phyloP scores from a whole-genome alignment of 768 basidiomycete genomes.

The Suillus spraguei region DNA sequence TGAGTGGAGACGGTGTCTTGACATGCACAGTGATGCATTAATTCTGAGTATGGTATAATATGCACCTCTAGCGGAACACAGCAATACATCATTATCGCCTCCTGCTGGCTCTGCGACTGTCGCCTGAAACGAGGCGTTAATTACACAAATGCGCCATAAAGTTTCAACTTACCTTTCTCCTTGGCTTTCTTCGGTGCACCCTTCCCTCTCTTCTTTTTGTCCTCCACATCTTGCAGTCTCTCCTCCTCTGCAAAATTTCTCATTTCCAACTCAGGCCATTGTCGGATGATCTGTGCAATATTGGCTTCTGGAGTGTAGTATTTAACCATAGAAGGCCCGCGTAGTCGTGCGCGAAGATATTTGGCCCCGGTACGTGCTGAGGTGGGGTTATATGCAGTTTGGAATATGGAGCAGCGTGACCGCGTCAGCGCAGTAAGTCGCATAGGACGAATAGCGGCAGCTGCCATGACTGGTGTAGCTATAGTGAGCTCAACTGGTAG shows the following conservation, averaged over 20 bases:
- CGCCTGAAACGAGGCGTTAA: constrained; percentile 36
- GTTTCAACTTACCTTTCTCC: constrained; percentile 51
- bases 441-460: constrained; percentile 42
- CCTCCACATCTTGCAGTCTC: constrained; percentile 67
- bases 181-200: constrained; percentile 84
- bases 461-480: constrained; percentile 20
- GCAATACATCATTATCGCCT: constrained; percentile 34
- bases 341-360: constrained; percentile 80
- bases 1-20: constrained; percentile 15
- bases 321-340: constrained; percentile 81
- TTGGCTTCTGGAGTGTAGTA: constrained; percentile 78
- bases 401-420: constrained; percentile 75
- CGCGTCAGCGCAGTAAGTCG: constrained; percentile 63
- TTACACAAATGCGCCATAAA: constrained; percentile 3
- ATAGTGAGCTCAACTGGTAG: neutral
- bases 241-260: constrained; percentile 69
- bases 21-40: neutral
- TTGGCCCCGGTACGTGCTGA: constrained; percentile 86
- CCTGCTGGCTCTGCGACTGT: constrained; percentile 53
- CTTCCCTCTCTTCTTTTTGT: constrained; percentile 75
- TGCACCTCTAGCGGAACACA: neutral
- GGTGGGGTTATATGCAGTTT: constrained; percentile 87
- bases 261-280: constrained; percentile 60
- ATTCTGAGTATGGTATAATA: neutral
- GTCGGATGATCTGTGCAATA: constrained; percentile 50